These are phyloP conservation scores for Cladosporium sp. DNA, from an alignment of 2,329 filamentous ascomycete species.

Conservation along the genomic window DNA sequence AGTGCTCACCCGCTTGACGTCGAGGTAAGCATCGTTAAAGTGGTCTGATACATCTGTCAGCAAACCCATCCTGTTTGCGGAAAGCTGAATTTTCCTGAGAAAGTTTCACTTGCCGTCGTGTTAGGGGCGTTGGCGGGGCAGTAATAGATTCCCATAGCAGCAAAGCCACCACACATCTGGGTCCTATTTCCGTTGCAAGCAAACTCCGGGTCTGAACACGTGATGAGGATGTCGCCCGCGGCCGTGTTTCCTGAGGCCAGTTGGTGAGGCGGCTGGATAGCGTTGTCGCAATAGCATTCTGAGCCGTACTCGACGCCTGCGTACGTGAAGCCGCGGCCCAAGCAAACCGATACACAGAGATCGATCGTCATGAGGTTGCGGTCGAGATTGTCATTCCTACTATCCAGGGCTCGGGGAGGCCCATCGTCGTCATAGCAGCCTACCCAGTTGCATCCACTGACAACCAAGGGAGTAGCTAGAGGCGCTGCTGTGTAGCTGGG, in stretches of 20 bases:
- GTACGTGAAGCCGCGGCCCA: conserved; percentile 22
- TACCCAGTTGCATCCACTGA: not conserved
- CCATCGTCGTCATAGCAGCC: not conserved
- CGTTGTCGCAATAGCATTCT: conserved; percentile 27
- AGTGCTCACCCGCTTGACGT: too few species aligned
- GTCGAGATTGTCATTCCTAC: not conserved
- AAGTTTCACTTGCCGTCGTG: not conserved
- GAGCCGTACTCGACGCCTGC: conserved; percentile 29
- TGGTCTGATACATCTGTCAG: too few species aligned
- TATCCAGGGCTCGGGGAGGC: not conserved
- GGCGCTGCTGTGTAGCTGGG: not conserved
- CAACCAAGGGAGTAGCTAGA: not conserved
- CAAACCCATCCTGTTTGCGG: too few species aligned
- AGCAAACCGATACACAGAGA: not conserved
- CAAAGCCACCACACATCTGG: conserved; percentile 8
- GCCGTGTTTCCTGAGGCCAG: conserved; percentile 1
- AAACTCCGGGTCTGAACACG: conserved; percentile 1
- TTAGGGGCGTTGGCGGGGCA: not conserved
- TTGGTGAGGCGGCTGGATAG: not conserved
- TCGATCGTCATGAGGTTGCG: conserved; percentile 1
- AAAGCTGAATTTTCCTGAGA: too few species aligned
- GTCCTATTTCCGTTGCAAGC: not conserved
- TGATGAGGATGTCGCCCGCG: not conserved
- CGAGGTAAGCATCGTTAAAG: too few species aligned
- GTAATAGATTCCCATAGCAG: conserved; percentile 3